Conservation (phyloP, 2,329 filamentous ascomycete genomes). For the Didymella exigua region DNA sequence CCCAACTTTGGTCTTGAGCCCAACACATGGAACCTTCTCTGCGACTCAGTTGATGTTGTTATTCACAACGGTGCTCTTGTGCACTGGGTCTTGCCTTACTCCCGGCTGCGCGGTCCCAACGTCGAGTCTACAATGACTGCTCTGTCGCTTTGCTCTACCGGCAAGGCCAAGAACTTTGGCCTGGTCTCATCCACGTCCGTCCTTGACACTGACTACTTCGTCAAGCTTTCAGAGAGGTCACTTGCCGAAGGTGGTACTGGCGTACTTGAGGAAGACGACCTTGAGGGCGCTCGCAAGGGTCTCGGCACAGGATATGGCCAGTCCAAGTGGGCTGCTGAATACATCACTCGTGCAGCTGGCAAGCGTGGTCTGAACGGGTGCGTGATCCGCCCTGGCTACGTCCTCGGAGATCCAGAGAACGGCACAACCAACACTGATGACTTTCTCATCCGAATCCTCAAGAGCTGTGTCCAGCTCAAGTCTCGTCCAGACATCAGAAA, state of each 20-base stretch:
- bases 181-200: slow-evolving; percentile 85
- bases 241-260: slow-evolving; percentile 65
- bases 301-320: slow-evolving; percentile 90
- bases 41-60: slow-evolving; percentile 69
- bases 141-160: slow-evolving; percentile 74
- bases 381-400: slow-evolving; percentile 83
- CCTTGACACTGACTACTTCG: slow-evolving; percentile 81
- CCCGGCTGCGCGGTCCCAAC: slow-evolving; percentile 73
- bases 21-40: slow-evolving; percentile 67
- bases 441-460: slow-evolving; percentile 84
- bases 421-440: slow-evolving; percentile 82
- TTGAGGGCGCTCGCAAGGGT: slow-evolving; percentile 75
- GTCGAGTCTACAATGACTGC: slow-evolving; percentile 81
- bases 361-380: slow-evolving; percentile 74
- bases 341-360: slow-evolving; percentile 78
- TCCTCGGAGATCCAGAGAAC: slow-evolving; percentile 72
- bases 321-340: slow-evolving; percentile 81
- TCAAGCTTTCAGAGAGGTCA: slow-evolving; percentile 70
- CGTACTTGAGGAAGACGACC: slow-evolving; percentile 76
- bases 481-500: slow-evolving; percentile 79
- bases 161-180: slow-evolving; percentile 77
- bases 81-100: slow-evolving; percentile 83
- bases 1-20: slow-evolving; percentile 74
- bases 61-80: slow-evolving; percentile 75
- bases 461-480: slow-evolving; percentile 82